A percentile compares a stretch with the other conserved stretches of the same genome.
Evolutionary conservation across 208 protist genomes (phyloP).

Genomic region (Strigomonas culicis): DNA sequence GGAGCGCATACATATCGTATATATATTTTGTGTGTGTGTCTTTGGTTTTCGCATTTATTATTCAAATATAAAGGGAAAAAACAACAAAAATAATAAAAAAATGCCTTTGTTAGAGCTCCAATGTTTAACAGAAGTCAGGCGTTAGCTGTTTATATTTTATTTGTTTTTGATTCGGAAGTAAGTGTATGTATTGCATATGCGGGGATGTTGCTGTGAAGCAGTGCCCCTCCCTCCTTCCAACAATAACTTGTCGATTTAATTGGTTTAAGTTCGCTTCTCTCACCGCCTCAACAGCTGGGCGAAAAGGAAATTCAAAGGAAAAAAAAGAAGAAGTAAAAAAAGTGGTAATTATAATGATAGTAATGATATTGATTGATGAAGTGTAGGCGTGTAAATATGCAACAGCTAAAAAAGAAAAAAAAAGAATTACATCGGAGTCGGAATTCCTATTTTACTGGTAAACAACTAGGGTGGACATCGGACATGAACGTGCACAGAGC

Average conservation of each 20-base stretch:
- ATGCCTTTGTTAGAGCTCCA: neutral
- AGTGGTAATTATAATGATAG: constrained; percentile 2
- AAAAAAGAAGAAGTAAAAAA: neutral
- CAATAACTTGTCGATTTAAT: too few relatives aligned
- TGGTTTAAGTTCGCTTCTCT: too few relatives aligned
- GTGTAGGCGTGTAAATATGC: neutral
- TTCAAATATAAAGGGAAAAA: neutral
- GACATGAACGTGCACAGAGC: too few relatives aligned
- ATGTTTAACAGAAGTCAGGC: too few relatives aligned
- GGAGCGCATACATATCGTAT: too few relatives aligned
- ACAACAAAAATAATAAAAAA: neutral
- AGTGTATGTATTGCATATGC: neutral
- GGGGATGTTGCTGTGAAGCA: neutral
- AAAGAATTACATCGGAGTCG: neutral
- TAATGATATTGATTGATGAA: neutral
- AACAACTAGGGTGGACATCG: neutral
- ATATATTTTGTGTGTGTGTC: too few relatives aligned
- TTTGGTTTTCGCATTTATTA: too few relatives aligned
- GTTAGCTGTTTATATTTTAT: too few relatives aligned
- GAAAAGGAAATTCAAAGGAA: neutral
- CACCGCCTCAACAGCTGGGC: neutral
- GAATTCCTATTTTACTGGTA: neutral
- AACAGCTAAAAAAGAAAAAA: neutral
- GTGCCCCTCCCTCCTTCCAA: too few relatives aligned
- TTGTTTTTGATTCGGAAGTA: too few relatives aligned